These are phyloP conservation scores for Avicennia marina DNA, from an alignment of 257 asterid genomes.

Conservation along the genomic window DNA sequence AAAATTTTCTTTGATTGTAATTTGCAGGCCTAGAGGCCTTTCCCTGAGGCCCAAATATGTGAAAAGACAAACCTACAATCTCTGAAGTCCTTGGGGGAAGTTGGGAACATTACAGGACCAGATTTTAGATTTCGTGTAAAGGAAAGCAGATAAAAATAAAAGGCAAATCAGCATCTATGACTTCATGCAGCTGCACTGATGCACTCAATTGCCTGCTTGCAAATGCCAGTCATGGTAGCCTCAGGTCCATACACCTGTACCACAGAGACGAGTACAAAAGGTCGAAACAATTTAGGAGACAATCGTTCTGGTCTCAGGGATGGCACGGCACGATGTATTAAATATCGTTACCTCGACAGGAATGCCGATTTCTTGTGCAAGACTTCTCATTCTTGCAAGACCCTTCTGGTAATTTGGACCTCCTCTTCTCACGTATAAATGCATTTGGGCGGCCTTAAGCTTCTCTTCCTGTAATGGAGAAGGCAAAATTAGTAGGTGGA, in stretches of 20 bases:
- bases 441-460: conserved; percentile 92
- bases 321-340: background rate
- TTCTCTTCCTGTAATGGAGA: conserved; percentile 58
- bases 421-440: conserved; percentile 79
- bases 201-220: conserved; percentile 95
- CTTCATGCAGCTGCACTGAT: conserved; percentile 82
- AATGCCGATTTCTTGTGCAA: conserved; percentile 86
- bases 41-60: conserved; percentile 13
- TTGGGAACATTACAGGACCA: no score
- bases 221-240: conserved; percentile 94
- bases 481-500: background rate
- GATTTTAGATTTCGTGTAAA: no score
- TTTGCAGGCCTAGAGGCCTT: conserved; percentile 8
- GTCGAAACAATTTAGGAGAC: background rate
- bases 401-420: conserved; percentile 97
- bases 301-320: background rate
- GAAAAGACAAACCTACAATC: conserved; percentile 18
- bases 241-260: conserved; percentile 90
- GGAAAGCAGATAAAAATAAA: background rate
- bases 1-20: background rate
- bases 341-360: conserved; percentile 69
- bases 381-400: conserved; percentile 81
- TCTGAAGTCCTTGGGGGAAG: conserved; percentile 15
- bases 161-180: conserved; percentile 10
- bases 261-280: background rate